Base-by-base conservation (phyloP, 306 rosid genomes). In the Castanospermum australe region DNA sequence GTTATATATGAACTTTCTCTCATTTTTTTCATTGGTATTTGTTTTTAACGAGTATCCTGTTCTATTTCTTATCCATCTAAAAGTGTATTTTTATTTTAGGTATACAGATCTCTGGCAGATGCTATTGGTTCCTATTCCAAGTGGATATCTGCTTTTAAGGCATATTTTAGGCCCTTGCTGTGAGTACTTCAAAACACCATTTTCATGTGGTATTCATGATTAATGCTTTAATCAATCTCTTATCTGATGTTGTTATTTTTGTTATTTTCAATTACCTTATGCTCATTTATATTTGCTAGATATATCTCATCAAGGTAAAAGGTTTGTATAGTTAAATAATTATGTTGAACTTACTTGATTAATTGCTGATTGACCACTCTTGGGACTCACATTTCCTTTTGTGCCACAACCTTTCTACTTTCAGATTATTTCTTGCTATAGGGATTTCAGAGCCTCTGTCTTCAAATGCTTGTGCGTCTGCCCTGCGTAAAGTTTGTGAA, bases 401-500 rank as follows among this genome's bases (percentile, higher is more conserved):
- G 64, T 70, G 80, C 71, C 81, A 57, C 64, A 62, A 81, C 67
- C 71, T 66, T 81, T 25, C 82, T 83, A 32, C 83, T 84, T 87
- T 84, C 91, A 94, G 98, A 79, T 87, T 91, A 85, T 92, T 92
- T 89, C 93, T 94, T 78, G 98, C 97, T 52, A 82, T 91, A 55
- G 97, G 98, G 71, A 86, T 94, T 78, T 89, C 93, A 39, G 97
- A 89, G 82, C 94, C 93, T 78, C 69, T 89, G 64, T 89, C 97
- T 71, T 89, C 94, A 64, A 91, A 89, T 91, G 87, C 95, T 35
- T 94, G 98, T 56, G 97, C 97, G 20, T 88, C 89, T 64, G 90
- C 97, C 64, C 88, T 94, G 79, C 97, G 97, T 74, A 94, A 89
- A 91, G 80, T 94, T 81, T 94, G 99, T 33, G 99, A 94, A 75